Percentiles rank a stretch among this genome's conserved stretches.
These are phyloP conservation scores for Cladosporium austrohemisphaericum DNA, from an alignment of 2,329 filamentous ascomycete species.

Conservation along the genomic window DNA sequence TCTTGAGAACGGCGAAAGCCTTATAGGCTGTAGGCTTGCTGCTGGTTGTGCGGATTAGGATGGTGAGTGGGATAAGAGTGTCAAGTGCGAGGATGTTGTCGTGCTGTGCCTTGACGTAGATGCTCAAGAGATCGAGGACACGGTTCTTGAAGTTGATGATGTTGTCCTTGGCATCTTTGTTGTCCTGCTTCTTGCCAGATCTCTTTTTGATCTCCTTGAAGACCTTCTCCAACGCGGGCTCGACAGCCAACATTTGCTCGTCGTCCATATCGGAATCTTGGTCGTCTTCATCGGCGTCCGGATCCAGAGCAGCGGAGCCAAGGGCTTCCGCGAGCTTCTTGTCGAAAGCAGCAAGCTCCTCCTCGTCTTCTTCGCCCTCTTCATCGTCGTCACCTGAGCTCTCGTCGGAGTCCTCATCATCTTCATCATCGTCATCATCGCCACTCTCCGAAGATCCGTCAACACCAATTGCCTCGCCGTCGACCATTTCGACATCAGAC, in stretches of 20 bases:
- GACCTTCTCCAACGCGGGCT: conserved; percentile 76
- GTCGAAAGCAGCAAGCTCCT: conserved; percentile 62
- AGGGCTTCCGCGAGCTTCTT: conserved; percentile 74
- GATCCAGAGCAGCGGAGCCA: conserved; percentile 60
- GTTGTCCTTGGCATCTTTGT: conserved; percentile 80
- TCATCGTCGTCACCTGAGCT: conserved; percentile 44
- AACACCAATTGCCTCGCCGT: conserved; percentile 23
- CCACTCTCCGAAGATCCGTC: conserved; percentile 24
- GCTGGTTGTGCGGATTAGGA: conserved; percentile 69
- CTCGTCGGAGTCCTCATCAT: conserved; percentile 34
- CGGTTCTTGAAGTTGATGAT: conserved; percentile 94
- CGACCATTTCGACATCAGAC: conserved; percentile 35
- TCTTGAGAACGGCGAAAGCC: conserved; percentile 66
- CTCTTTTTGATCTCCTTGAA: conserved; percentile 71
- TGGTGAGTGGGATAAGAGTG: conserved; percentile 71
- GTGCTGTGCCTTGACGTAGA: conserved; percentile 78
- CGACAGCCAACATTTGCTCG: conserved; percentile 88
- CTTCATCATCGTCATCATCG: conserved; percentile 28
- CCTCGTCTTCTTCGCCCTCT: conserved; percentile 43
- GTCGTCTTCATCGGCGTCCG: conserved; percentile 56
- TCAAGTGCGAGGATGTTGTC: conserved; percentile 63
- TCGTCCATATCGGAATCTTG: conserved; percentile 81
- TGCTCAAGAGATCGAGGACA: conserved; percentile 79
- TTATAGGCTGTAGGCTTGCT: conserved; percentile 73
- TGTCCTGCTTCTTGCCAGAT: conserved; percentile 71